Evolutionary conservation across 2,329 filamentous ascomycete genomes (phyloP).

Genomic region (Boeremia exigua): DNA sequence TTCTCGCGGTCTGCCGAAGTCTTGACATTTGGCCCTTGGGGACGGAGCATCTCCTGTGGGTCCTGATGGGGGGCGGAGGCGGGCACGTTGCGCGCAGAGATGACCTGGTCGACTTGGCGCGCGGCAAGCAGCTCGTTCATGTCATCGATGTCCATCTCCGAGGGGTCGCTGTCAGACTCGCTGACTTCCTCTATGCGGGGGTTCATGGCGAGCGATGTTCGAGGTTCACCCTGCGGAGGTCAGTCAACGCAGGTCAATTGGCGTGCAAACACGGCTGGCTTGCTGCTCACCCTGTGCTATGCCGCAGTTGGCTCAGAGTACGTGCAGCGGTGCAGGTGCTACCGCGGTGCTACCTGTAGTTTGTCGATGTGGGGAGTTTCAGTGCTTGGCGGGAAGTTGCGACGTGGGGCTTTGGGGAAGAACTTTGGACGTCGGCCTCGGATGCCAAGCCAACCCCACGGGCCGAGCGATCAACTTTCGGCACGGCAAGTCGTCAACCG

Average conservation of each 20-base stretch:
- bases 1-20: constrained; percentile 56
- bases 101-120: constrained; percentile 56
- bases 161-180: constrained; percentile 74
- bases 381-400: constrained; percentile 19
- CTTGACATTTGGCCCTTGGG: constrained; percentile 50
- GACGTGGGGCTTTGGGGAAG: constrained; percentile 8
- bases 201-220: constrained; percentile 52
- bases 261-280: neutral
- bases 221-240: constrained; percentile 1
- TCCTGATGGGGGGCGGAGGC: constrained; percentile 31
- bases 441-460: constrained; percentile 4
- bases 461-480: constrained; percentile 12
- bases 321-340: constrained; percentile 5
- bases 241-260: neutral
- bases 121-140: constrained; percentile 65
- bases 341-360: constrained; percentile 1
- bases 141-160: constrained; percentile 79
- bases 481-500: neutral
- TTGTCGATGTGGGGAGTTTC: constrained; percentile 18
- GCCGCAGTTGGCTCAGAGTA: neutral
- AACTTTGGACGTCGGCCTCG: constrained; percentile 5
- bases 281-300: neutral
- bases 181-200: constrained; percentile 91
- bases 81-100: constrained; percentile 32
- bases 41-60: constrained; percentile 43